These are phyloP conservation scores for Globisporangium paroecandrum DNA, from an alignment of 352 stramenopile genomes.

Conservation along the genomic window DNA sequence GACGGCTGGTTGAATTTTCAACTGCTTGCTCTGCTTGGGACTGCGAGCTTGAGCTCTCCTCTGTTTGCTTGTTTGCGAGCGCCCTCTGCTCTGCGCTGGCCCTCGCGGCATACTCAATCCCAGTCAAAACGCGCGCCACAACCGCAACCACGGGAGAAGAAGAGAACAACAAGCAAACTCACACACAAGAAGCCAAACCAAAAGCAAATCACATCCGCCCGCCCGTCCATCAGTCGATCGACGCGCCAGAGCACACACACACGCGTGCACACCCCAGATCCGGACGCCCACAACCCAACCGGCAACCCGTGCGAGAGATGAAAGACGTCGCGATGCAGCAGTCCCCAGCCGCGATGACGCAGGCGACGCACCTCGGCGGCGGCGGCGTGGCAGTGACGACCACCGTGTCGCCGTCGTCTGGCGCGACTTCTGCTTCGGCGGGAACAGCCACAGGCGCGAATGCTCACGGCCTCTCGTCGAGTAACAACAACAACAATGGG, in stretches of 20 bases:
- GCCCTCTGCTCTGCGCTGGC: not conserved
- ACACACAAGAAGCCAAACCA: slow-evolving; percentile 1
- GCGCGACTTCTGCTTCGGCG: not conserved
- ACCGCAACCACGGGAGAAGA: not conserved
- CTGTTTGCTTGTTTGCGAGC: not conserved
- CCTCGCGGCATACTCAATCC: slow-evolving; percentile 8
- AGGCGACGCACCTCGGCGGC: slow-evolving; percentile 10
- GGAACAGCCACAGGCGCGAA: not conserved
- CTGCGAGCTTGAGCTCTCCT: not conserved
- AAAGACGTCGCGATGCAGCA: slow-evolving; percentile 18
- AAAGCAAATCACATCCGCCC: not conserved
- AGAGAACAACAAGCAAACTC: not conserved
- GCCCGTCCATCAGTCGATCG: not conserved
- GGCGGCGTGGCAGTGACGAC: slow-evolving; percentile 7
- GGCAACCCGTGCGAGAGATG: slow-evolving; percentile 11
- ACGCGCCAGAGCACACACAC: not conserved
- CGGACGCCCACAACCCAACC: slow-evolving; percentile 1
- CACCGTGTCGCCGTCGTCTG: slow-evolving; percentile 5
- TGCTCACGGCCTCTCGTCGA: not conserved
- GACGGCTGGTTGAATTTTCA: slow-evolving; percentile 20
- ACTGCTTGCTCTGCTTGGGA: slow-evolving; percentile 13
- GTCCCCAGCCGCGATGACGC: slow-evolving; percentile 10
- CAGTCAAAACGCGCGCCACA: slow-evolving; percentile 11
- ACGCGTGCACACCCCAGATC: not conserved
- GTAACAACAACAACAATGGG: not conserved